Evolutionary conservation across 2,329 filamentous ascomycete genomes (phyloP).

Genomic region (Aspergillus sp.): DNA sequence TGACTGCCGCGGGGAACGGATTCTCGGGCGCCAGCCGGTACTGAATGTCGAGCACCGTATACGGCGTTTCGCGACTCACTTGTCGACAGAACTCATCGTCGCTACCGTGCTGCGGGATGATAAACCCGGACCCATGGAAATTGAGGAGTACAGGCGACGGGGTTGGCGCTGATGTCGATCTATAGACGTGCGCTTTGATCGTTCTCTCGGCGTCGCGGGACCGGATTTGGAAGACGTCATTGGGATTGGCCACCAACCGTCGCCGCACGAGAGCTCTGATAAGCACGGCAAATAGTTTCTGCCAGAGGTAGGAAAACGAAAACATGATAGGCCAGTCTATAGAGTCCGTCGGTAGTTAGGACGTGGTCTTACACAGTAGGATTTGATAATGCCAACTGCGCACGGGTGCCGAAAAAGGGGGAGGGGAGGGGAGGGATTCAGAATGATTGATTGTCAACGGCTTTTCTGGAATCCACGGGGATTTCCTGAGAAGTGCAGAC

Average conservation of each 20-base stretch:
- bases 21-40: slow-evolving; percentile 44
- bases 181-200: slow-evolving; percentile 35
- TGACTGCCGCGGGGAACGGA: slow-evolving; percentile 40
- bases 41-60: slow-evolving; percentile 38
- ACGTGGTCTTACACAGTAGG: background rate
- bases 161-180: slow-evolving; percentile 9
- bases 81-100: slow-evolving; percentile 33
- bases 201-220: slow-evolving; percentile 29
- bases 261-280: slow-evolving; percentile 12
- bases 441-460: background rate
- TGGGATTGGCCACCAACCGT: slow-evolving; percentile 8
- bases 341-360: background rate
- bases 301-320: slow-evolving; percentile 21
- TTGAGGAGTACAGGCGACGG: slow-evolving; percentile 34
- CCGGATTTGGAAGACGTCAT: slow-evolving; percentile 29
- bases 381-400: background rate
- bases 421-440: background rate
- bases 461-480: background rate
- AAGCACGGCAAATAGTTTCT: slow-evolving; percentile 20
- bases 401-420: background rate
- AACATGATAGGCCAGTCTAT: slow-evolving; percentile 14
- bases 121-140: slow-evolving; percentile 37
- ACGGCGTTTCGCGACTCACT: slow-evolving; percentile 25
- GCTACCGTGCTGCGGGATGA: slow-evolving; percentile 30
- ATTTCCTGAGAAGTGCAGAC: background rate